A percentile compares a stretch with the other conserved stretches of the same genome.
These are phyloP conservation scores for Boletus reticulatus DNA, from an alignment of 768 basidiomycete species.

Conservation along the genomic window DNA sequence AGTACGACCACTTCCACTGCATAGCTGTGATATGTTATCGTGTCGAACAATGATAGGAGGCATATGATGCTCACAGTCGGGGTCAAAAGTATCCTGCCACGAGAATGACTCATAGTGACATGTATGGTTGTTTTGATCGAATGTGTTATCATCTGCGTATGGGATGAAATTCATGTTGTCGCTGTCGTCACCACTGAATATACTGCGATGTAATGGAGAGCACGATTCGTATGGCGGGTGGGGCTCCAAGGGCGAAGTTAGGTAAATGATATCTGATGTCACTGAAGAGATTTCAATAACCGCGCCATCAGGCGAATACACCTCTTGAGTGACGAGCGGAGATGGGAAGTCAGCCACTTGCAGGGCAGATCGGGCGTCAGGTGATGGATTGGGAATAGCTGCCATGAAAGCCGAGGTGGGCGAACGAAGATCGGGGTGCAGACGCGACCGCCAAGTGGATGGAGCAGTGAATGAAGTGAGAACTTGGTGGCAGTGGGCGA, in stretches of 20 bases:
- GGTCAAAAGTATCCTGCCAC: conserved; percentile 47
- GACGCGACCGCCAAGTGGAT: conserved; percentile 13
- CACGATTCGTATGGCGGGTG: conserved; percentile 55
- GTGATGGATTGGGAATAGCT: background rate
- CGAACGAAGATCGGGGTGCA: conserved; percentile 10
- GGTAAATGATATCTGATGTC: conserved; percentile 15
- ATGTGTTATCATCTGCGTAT: conserved; percentile 57
- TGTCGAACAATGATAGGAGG: conserved; percentile 9
- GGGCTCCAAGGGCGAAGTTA: conserved; percentile 17
- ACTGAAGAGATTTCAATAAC: conserved; percentile 7
- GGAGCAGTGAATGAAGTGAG: conserved; percentile 16
- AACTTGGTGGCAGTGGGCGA: conserved; percentile 8
- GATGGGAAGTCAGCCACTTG: background rate
- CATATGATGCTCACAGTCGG: conserved; percentile 37
- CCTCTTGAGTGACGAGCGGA: conserved; percentile 6
- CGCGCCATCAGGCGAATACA: conserved; percentile 16
- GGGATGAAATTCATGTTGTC: conserved; percentile 59
- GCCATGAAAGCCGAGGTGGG: background rate
- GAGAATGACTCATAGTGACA: conserved; percentile 43
- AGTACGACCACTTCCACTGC: conserved; percentile 50
- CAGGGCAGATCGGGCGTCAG: background rate
- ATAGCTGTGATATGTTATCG: conserved; percentile 16
- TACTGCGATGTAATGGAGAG: conserved; percentile 45
- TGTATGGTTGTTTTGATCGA: conserved; percentile 41
- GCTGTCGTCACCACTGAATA: conserved; percentile 58